phyloP scores from a whole-genome alignment of 1,284 basidiomycete genomes.

The Puccinia triticina region DNA sequence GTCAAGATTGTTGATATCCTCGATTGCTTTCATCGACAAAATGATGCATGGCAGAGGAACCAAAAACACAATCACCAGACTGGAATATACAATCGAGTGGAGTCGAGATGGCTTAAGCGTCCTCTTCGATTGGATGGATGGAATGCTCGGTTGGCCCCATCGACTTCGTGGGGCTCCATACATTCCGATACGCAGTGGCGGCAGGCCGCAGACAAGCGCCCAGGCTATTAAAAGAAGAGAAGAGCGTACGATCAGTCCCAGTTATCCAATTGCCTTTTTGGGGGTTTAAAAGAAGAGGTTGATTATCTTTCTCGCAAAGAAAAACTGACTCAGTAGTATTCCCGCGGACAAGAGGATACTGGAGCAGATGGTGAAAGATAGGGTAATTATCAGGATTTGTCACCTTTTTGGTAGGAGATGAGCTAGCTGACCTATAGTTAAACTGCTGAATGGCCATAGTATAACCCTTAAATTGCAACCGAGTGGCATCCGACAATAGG shows the following conservation, averaged over 20 bases:
- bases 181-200: neutral
- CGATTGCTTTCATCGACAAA: neutral
- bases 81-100: neutral
- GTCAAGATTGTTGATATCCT: neutral
- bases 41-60: constrained; percentile 16
- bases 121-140: neutral
- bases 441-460: constrained; percentile 18
- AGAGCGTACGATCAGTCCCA: neutral
- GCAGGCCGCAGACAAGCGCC: neutral
- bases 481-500: neutral
- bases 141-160: neutral
- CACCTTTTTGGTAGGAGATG: neutral
- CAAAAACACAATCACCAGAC: neutral
- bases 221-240: neutral
- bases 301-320: neutral
- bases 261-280: neutral
- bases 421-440: neutral
- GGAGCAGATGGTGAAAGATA: neutral
- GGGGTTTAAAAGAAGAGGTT: neutral
- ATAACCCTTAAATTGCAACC: constrained; percentile 10
- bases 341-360: constrained; percentile 1
- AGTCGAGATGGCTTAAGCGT: neutral
- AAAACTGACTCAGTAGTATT: neutral
- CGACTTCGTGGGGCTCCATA: neutral
- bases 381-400: neutral